Evolutionary conservation across 371 early-diverging fungal genomes (phyloP), one percentile per base, ranked within the genome.

Genomic region (Actinomucor elegans): DNA sequence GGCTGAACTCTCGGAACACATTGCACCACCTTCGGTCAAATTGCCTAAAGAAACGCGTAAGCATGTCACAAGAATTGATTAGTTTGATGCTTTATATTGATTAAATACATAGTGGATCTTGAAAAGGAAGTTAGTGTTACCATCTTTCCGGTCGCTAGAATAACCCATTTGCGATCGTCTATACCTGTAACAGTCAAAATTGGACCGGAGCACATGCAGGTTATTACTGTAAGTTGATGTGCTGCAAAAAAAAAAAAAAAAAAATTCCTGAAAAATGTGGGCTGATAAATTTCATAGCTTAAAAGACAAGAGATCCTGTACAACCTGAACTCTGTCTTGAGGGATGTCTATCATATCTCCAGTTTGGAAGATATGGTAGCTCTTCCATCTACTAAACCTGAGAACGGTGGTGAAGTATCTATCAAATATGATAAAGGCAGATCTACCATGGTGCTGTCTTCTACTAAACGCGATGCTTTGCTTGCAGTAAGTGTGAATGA

Each of bases 301-400:
- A 69, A 71, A 24, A 67, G 86, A 79, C 85, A 87, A 64, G 85
- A 85, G 41, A 64, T 87, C 15, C 64, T 93, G 34, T 67, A 75
- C 51, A 93, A 90, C 11, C 55, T 89, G 41, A 83, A 75, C 52
- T 77, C 89, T 15, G 70, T 82, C 41, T 75, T 91, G 34, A 90
- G 92, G 58, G 96, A 96, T 59, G 87, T 94, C 15, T 90, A 83
- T 64, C 93, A 91, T 64, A 87, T 94, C 27, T 83, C 92, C 4
- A 93, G 92, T 41, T 77, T 94, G 32, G 83, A 87, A 12, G 94
- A 94, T 48, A 77, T 92, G 32, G 65, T 68, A 26, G 54, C 83
- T 24, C 64, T 82, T 0, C 66, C 81, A 5, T 56, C 65, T 7
- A 45, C 66, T 35, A 71, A 70, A 27, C 67, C 78, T 32, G 81